Percentiles rank a stretch among this genome's conserved stretches.
Evolutionary conservation across 2,329 filamentous ascomycete genomes (phyloP).

Genomic region (Zymoseptoria tritici): DNA sequence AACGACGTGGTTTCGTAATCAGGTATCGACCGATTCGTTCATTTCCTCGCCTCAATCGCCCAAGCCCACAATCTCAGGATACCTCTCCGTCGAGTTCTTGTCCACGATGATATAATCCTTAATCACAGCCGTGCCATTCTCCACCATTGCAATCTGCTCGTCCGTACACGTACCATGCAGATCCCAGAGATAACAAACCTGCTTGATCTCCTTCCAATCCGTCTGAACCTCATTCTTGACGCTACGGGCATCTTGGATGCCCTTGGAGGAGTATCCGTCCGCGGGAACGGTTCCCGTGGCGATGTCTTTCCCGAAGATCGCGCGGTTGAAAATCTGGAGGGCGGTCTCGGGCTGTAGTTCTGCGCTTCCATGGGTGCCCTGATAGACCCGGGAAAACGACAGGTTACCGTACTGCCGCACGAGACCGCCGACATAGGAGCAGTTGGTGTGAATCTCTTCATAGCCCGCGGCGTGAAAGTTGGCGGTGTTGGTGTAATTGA

Average conservation of each 20-base stretch:
- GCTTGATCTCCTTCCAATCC: background rate
- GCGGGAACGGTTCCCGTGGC: slow-evolving; percentile 29
- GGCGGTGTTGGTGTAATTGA: slow-evolving; percentile 15
- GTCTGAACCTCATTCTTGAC: background rate
- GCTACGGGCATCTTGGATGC: slow-evolving; percentile 31
- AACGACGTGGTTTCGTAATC: no score
- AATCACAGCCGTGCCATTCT: slow-evolving; percentile 13
- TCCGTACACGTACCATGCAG: slow-evolving; percentile 14
- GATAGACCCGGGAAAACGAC: slow-evolving; percentile 45
- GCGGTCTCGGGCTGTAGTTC: slow-evolving; percentile 47
- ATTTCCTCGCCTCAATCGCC: no score
- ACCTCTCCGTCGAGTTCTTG: slow-evolving; percentile 15
- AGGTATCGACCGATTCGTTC: no score
- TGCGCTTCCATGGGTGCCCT: slow-evolving; percentile 47
- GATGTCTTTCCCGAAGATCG: slow-evolving; percentile 44
- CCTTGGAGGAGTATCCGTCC: background rate
- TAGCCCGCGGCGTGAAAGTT: slow-evolving; percentile 52
- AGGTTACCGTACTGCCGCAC: slow-evolving; percentile 70
- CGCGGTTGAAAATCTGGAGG: slow-evolving; percentile 47
- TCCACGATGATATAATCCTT: slow-evolving; percentile 16
- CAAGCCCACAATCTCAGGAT: slow-evolving; percentile 6
- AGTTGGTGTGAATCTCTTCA: slow-evolving; percentile 61
- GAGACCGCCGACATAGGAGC: slow-evolving; percentile 60
- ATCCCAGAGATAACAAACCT: slow-evolving; percentile 15
- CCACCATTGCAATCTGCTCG: slow-evolving; percentile 11